Conservation (phyloP, 306 rosid genomes). For the Dalbergia cochinchinensis region DNA sequence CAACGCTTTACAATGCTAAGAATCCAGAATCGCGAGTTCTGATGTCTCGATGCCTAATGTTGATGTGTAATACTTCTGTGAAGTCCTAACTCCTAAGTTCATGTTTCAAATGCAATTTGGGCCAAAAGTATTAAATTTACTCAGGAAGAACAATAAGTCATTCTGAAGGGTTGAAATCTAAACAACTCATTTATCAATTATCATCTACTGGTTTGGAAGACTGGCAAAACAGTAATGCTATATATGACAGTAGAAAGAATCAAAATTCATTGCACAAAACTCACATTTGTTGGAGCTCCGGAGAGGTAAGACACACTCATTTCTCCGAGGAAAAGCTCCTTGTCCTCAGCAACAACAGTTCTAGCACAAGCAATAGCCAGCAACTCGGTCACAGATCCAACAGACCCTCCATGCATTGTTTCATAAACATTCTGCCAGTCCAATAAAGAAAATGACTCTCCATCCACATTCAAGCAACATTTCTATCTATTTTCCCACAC, state of each 20-base stretch:
- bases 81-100: neutral
- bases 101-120: slow-evolving; percentile 19
- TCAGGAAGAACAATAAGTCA: neutral
- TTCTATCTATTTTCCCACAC: neutral
- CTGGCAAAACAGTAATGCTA: neutral
- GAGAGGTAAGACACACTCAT: slow-evolving; percentile 51
- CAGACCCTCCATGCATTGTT: slow-evolving; percentile 51
- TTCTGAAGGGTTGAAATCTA: slow-evolving; percentile 26
- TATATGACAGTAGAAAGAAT: slow-evolving; percentile 1
- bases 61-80: slow-evolving; percentile 8
- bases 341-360: slow-evolving; percentile 51
- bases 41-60: slow-evolving; percentile 3
- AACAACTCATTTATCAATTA: slow-evolving; percentile 1
- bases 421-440: slow-evolving; percentile 44
- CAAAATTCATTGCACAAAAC: slow-evolving; percentile 28
- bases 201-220: slow-evolving; percentile 10
- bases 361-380: slow-evolving; percentile 52
- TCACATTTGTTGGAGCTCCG: slow-evolving; percentile 48
- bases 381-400: slow-evolving; percentile 41
- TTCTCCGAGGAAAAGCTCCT: slow-evolving; percentile 56
- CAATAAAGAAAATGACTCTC: slow-evolving; percentile 6
- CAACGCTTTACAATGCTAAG: neutral
- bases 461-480: neutral
- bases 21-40: neutral
- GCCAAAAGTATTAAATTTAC: slow-evolving; percentile 15